Evolutionary conservation across 164 flowering plant genomes (phyloP), one percentile per base, ranked within the genome.

Genomic region (Vitis vinifera): DNA sequence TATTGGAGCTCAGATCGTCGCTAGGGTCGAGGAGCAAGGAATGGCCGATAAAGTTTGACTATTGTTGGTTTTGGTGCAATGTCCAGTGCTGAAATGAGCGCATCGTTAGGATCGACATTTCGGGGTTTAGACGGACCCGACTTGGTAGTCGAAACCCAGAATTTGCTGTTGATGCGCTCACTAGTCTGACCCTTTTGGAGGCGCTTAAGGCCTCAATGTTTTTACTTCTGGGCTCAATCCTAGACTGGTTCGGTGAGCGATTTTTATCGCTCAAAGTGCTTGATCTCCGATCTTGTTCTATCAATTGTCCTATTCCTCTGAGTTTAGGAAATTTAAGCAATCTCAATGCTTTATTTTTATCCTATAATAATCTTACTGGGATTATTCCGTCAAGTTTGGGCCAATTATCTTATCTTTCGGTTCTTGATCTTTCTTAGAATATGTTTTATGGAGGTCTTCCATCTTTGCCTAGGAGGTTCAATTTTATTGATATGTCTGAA

Each of bases 1-100:
- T 94, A 63, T 78, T 85, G 53, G 63, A 76, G 29, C 82, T 94
- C 64, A 81, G 99, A 75, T 89, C 96, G 51, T 84, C 99, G 6
- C 71, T 94, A 44, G 97, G 98, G 62, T 57, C 91, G 51, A 80
- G 99, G 66, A 75, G 81, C 63, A 84, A 60, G 73, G 97, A 94
- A 2, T 94, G 99, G 99, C 98, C 98, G 1, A 82, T 76, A n/a
- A 91, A 88, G 72, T 69, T 66, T 0, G 91, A 87, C 70, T 89
- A 88, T 69, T 88, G 91, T 63, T 47, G 51, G 8, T 5, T 4
- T 8, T 88, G 92, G 92, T 66, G 16, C 4, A 90, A 90, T 4
- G 65, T 88, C 10, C 60, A 27, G 11, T 88, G 92, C 76, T 16
- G 59, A 14, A 77, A 80, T 75, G 91, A 88, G 2, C 58, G 79